Evolutionary conservation across 2,329 filamentous ascomycete genomes (phyloP), one percentile per base, ranked within the genome.

Genomic region (Fusarium proliferatum): DNA sequence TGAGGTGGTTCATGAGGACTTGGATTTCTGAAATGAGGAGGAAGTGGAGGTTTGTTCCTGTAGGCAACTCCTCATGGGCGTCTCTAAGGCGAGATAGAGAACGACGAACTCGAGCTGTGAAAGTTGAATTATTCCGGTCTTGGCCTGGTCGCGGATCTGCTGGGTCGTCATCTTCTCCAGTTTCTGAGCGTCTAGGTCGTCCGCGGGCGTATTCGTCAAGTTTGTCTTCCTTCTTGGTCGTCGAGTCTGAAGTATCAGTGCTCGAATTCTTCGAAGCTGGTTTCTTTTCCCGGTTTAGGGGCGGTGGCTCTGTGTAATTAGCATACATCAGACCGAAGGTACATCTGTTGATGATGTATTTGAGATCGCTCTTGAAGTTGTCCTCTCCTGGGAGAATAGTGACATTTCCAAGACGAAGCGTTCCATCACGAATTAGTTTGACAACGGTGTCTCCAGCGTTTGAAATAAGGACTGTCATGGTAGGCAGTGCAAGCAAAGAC

Each of bases 371-470:
- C 36, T 77, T 81, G 41, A 90, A 83, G 1, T 85, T 85, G 11
- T 81, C 81, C 46, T 91, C 89, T 11, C 88, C 87, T 0, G 90
- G 90, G 3, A 92, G 79, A 60, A 92, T 90, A 9, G 90, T 91
- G 52, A 91, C 81, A 45, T 86, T 88, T 63, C 89, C 90, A 0
- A 92, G 76, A 36, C 84, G 82, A 30, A 91, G 82, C 0, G 89
- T 91, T 8, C 84, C 79, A 61, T 91, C 88, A 16, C 86, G 84
- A 61, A 92, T 81, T 9, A 84, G 82, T 75, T 89, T 90, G 51
- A 97, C 91, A 26, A 97, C 88, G 0, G 95, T 98, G 77, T 97
- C 93, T 30, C 93, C 93, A 67, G 96, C 93, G 74, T 95, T 93
- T 16, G 91, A 92, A 71, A 97, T 93, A 17, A 98, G 87, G 23